These are phyloP conservation scores for Infundibulicybe gibba DNA, from an alignment of 768 basidiomycete species.

Conservation along the genomic window DNA sequence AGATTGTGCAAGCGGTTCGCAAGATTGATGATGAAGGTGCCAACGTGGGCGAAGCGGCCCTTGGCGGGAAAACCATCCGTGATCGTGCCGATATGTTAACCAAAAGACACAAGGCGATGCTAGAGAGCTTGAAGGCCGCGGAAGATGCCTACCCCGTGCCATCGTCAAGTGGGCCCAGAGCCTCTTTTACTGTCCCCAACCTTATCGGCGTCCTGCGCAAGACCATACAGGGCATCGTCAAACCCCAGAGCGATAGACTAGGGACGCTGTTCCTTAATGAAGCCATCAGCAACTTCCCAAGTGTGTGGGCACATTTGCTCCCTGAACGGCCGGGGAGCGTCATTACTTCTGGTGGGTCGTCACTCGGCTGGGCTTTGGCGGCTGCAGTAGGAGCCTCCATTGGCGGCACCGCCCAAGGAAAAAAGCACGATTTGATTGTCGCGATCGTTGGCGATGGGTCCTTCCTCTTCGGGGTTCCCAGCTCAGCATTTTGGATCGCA, in stretches of 20 bases:
- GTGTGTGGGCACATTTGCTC: constrained; percentile 56
- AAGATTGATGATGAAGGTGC: constrained; percentile 16
- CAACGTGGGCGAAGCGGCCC: constrained; percentile 2
- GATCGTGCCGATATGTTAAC: constrained; percentile 9
- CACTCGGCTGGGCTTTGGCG: constrained; percentile 67
- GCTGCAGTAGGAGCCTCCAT: constrained; percentile 58
- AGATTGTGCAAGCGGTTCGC: constrained; percentile 36
- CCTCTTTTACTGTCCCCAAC: constrained; percentile 38
- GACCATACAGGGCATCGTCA: constrained; percentile 22
- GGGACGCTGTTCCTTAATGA: constrained; percentile 57
- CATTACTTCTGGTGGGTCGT: constrained; percentile 57
- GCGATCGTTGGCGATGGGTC: constrained; percentile 68
- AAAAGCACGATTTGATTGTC: constrained; percentile 48
- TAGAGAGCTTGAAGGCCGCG: constrained; percentile 17
- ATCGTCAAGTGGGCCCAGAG: constrained; percentile 5
- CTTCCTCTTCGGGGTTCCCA: constrained; percentile 64
- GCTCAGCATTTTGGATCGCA: constrained; percentile 72
- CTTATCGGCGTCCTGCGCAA: constrained; percentile 46
- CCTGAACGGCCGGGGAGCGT: constrained; percentile 47
- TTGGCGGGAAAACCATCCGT: constrained; percentile 10
- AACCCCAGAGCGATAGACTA: constrained; percentile 33
- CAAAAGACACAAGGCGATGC: constrained; percentile 19
- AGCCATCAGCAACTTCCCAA: constrained; percentile 51
- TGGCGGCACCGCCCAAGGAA: constrained; percentile 26
- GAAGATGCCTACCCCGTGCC: constrained; percentile 22